Percentiles rank a stretch among this genome's conserved stretches.
These are phyloP conservation scores for Endotrypanum monterogeii DNA, from an alignment of 208 protist species.

Conservation along the genomic window DNA sequence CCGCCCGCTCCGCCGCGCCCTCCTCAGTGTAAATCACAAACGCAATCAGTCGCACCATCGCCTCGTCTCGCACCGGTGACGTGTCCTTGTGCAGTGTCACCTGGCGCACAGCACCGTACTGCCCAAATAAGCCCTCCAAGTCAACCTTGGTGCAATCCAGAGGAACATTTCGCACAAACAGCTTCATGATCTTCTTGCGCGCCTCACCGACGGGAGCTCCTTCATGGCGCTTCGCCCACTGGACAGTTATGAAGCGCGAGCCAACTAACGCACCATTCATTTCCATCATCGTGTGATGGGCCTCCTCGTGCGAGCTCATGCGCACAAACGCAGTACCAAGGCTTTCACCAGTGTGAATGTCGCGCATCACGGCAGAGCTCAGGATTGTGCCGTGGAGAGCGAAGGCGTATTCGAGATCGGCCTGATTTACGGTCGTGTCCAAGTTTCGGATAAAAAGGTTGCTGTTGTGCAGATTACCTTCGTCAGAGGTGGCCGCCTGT, in stretches of 20 bases:
- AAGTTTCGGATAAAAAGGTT: constrained; percentile 71
- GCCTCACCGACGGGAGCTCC: constrained; percentile 61
- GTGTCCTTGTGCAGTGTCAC: constrained; percentile 80
- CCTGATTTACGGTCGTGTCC: constrained; percentile 31
- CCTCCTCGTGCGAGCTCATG: constrained; percentile 43
- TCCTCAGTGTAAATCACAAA: constrained; percentile 51
- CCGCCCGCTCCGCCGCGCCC: constrained; percentile 52
- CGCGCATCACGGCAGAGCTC: constrained; percentile 62
- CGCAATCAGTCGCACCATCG: constrained; percentile 30
- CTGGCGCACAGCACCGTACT: constrained; percentile 54
- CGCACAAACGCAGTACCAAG: constrained; percentile 75
- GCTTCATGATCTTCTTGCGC: constrained; percentile 72
- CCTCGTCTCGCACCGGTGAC: constrained; percentile 29
- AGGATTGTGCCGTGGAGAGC: constrained; percentile 50
- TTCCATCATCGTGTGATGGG: constrained; percentile 30
- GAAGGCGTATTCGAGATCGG: constrained; percentile 44
- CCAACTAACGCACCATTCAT: constrained; percentile 21
- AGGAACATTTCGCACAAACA: constrained; percentile 87
- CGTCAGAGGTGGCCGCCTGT: neutral
- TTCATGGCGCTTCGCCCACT: constrained; percentile 81
- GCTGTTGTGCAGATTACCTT: constrained; percentile 32
- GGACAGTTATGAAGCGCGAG: constrained; percentile 43
- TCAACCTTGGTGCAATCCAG: constrained; percentile 34
- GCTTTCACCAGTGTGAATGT: constrained; percentile 67
- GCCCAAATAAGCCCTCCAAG: constrained; percentile 39